phyloP scores from a whole-genome alignment of 352 stramenopile species.

The Globisporangium okanoganense region DNA sequence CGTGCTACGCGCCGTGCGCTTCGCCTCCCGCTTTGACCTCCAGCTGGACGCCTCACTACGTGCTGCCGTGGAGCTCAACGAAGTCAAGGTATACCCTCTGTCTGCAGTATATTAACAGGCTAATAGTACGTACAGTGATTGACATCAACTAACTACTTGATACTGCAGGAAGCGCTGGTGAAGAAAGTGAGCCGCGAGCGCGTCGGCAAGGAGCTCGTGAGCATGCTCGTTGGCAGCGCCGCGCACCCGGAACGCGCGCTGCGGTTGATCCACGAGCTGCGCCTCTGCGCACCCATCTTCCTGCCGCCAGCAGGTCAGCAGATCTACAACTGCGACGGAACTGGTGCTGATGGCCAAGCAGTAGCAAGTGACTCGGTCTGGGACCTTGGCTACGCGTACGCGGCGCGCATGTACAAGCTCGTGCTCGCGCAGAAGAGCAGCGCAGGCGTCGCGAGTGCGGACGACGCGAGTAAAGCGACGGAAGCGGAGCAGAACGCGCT shows the following conservation, averaged over 20 bases:
- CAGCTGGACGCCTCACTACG: conserved; percentile 81
- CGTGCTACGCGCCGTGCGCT: conserved; percentile 94
- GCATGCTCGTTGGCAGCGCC: conserved; percentile 62
- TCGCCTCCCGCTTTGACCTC: conserved; percentile 94
- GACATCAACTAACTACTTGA: no score
- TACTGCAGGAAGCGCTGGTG: conserved; percentile 51
- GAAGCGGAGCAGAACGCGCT: conserved; percentile 38
- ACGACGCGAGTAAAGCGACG: conserved; percentile 28
- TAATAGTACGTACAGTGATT: no score
- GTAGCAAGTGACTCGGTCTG: conserved; percentile 20
- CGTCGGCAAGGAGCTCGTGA: conserved; percentile 71
- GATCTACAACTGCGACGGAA: conserved; percentile 27
- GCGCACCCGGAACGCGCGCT: conserved; percentile 62
- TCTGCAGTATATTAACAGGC: no score
- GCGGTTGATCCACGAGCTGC: conserved; percentile 48
- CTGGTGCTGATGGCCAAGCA: conserved; percentile 1
- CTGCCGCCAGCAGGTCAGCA: conserved; percentile 34
- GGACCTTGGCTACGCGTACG: conserved; percentile 38
- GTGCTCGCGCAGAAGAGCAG: neutral
- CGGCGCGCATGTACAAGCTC: conserved; percentile 37
- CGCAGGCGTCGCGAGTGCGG: neutral
- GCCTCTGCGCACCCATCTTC: conserved; percentile 52
- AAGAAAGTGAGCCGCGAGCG: conserved; percentile 77
- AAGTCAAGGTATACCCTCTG: conserved; percentile 16
- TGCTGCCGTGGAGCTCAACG: conserved; percentile 49